A percentile compares a stretch with the other conserved stretches of the same genome.
These are phyloP conservation scores for Penicillium sp. DNA, from an alignment of 2,329 filamentous ascomycete genomes.

Conservation along the genomic window DNA sequence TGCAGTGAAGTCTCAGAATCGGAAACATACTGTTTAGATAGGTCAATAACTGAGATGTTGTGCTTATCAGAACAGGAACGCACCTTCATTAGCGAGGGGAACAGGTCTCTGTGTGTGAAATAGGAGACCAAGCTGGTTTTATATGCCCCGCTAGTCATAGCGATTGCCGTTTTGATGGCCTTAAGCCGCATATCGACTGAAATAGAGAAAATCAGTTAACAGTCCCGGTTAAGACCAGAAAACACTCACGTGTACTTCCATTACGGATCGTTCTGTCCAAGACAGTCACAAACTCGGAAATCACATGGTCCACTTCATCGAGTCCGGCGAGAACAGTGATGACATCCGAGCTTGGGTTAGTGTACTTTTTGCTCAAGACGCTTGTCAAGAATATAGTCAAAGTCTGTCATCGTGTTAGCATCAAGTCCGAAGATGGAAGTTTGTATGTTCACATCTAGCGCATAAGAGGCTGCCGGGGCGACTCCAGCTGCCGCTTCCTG, in stretches of 20 bases:
- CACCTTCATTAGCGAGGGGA: slow-evolving; percentile 93
- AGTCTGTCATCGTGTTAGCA: slow-evolving; percentile 65
- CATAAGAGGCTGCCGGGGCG: slow-evolving; percentile 70
- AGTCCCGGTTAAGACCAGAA: too few species aligned
- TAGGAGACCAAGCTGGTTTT: slow-evolving; percentile 93
- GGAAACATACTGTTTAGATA: slow-evolving; percentile 69
- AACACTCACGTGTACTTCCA: slow-evolving; percentile 66
- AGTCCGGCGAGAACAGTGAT: slow-evolving; percentile 88
- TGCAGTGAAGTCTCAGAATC: slow-evolving; percentile 68
- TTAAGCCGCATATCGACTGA: slow-evolving; percentile 74
- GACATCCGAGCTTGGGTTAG: slow-evolving; percentile 92
- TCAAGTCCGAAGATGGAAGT: background rate
- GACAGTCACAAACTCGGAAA: slow-evolving; percentile 82
- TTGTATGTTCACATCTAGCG: slow-evolving; percentile 70
- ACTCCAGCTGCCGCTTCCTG: slow-evolving; percentile 64
- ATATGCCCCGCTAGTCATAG: slow-evolving; percentile 89
- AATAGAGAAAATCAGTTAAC: background rate
- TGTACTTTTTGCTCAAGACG: slow-evolving; percentile 85
- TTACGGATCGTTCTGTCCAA: slow-evolving; percentile 82
- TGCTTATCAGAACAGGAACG: slow-evolving; percentile 12
- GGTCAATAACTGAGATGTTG: background rate
- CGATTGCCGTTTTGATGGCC: slow-evolving; percentile 78
- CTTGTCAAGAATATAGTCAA: slow-evolving; percentile 83
- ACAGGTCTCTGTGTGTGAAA: slow-evolving; percentile 90
- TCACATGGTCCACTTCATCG: slow-evolving; percentile 81